Base-by-base conservation (phyloP, 2,329 filamentous ascomycete species). In the Fusarium sublunatum region DNA sequence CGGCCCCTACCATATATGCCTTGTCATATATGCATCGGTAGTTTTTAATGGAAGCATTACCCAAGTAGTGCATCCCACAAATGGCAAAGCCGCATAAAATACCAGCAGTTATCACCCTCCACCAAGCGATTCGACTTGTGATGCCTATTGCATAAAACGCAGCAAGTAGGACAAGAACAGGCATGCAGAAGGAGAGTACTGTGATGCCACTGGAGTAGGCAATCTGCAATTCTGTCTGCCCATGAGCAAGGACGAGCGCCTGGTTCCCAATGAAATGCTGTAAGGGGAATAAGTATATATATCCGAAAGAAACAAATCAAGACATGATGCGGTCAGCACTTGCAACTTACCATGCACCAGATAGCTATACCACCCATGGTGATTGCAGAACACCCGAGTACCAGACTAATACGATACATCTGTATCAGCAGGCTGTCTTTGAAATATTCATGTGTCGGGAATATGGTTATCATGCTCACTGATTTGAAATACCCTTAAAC, bases 31-130 rank as follows among this genome's bases (percentile, higher is more conserved):
- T 76, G 67, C 91, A 88, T 3, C 72, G 75, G 70, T 95, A 96
- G 73, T 96, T 94, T n/a, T 82, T 82, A 58, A 94, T 92, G 22
- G 91, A 92, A 22, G 90, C 85, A 71, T 96, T 93, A 12, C 91
- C 91, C 13, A 94, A 79, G 68, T 95, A 96, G 74, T 96, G 91
- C 92, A 96, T 95, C 24, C 89, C 90, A 53, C 90, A 92, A 41
- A 95, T 88, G 13, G 91, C 88, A 2, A 87, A 80, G 9, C 92
- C 92, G 2, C 90, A 89, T 29, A 93, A 81, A 1, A 86, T 71
- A 5, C 92, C 91, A 6, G 90, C 89, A 3, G 86, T 71, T 7
- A 82, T 72, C 9, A 91, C 82, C 32, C 88, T 84, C 75, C 83
- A 76, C 76, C 84, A 84, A 11, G 82, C 83, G 9, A 89, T 80